Evolutionary conservation across 345 rosid genomes (phyloP), one percentile per base, ranked within the genome.

Genomic region (Camelina laxa): DNA sequence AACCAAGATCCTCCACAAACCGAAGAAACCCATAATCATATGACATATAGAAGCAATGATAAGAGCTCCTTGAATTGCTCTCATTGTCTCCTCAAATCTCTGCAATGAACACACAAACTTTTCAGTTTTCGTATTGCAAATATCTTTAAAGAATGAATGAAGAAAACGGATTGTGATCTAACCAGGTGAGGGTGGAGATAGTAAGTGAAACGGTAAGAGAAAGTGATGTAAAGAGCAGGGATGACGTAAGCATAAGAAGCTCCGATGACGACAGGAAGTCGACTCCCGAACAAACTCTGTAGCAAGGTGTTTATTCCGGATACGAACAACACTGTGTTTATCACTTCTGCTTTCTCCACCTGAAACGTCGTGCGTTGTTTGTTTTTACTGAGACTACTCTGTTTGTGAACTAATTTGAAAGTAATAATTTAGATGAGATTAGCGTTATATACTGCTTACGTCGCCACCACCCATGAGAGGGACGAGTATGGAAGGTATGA

Each of bases 241-340:
- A 94, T 87, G 66, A 88, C 65, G 79, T 79, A 94, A 35, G 97
- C 83, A 50, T 84, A 85, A 38, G 98, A 91, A 72, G 78, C 86
- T 39, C 98, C 95, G 35, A 94, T 87, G 55, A 90, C 93, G 22
- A 94, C 96, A 1, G 98, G 95, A 70, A 94, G 88, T 66, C 97
- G 73, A 65, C 85, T 76, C 41, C 98, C 97, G 36, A 94, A 90
- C 80, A 61, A 82, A 69, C 86, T 85, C 60, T 94, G 97, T 7
- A 70, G 36, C 21, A 94, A 83, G 0, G 98, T 94, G 85, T 85
- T 88, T 35, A 91, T 82, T 38, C 92, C 98, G 22, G 98, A 79
- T 53, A 87, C 93, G 54, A 91, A 90, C 73, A 94, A 80, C 35
- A 87, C 6, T 12, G 95, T 88, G 80, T 85, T 86, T 47, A 94